Evolutionary conservation across 169 alveolate genomes (phyloP).

Genomic region (Eimeria falciformis): DNA sequence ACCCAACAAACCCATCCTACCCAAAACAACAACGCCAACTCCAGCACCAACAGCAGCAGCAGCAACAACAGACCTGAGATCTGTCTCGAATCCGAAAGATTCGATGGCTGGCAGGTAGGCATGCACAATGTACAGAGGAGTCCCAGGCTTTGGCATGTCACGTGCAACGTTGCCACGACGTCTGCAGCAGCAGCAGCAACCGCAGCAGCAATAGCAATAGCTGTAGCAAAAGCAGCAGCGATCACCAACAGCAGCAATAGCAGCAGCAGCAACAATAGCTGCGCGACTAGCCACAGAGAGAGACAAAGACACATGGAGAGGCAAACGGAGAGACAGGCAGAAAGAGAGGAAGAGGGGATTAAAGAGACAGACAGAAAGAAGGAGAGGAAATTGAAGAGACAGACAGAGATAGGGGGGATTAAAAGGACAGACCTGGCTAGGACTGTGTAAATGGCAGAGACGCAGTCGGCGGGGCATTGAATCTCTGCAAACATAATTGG

Average conservation of each 20-base stretch:
- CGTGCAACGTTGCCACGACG: conserved; percentile 94
- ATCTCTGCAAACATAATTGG: conserved; percentile 97
- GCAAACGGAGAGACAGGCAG: neutral
- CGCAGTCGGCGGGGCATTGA: conserved; percentile 97
- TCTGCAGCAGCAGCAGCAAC: conserved; percentile 78
- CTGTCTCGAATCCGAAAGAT: conserved; percentile 99
- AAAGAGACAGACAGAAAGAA: neutral
- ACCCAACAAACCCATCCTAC: neutral
- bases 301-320: neutral
- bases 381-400: too few relatives aligned
- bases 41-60: neutral
- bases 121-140: conserved; percentile 95
- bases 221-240: too few relatives aligned
- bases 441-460: conserved; percentile 95
- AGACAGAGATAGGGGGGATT: too few relatives aligned
- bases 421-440: conserved; percentile 79
- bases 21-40: neutral
- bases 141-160: conserved; percentile 95
- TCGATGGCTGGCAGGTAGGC: conserved; percentile 99
- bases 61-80: conserved; percentile 89
- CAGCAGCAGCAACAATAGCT: neutral
- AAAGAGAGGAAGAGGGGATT: neutral
- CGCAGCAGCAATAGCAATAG: too few relatives aligned
- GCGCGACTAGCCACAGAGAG: too few relatives aligned
- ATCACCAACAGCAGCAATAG: conserved; percentile 36